phyloP scores from a whole-genome alignment of 2,329 filamentous ascomycete genomes.

The Exophiala alcalophila region DNA sequence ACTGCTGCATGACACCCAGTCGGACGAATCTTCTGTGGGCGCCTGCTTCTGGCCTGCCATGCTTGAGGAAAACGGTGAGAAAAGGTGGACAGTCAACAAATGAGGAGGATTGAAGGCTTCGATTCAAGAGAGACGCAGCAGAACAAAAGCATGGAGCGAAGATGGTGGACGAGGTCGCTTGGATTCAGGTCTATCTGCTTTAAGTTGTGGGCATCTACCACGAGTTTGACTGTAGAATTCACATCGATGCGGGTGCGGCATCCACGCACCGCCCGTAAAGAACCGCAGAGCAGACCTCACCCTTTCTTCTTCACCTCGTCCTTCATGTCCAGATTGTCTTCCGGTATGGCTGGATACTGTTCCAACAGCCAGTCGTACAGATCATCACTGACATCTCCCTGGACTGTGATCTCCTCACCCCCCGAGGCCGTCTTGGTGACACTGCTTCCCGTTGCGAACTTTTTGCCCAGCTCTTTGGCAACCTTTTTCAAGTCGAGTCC shows the following conservation, averaged over 20 bases:
- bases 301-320: slow-evolving; percentile 87
- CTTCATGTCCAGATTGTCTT: slow-evolving; percentile 94
- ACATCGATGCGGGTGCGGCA: too few relatives aligned
- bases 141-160: too few relatives aligned
- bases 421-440: slow-evolving; percentile 85
- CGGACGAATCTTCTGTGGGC: slow-evolving; percentile 15
- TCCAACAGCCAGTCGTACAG: slow-evolving; percentile 87
- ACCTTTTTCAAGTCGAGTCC: slow-evolving; percentile 92
- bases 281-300: too few relatives aligned
- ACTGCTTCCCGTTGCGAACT: slow-evolving; percentile 90
- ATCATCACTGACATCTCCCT: slow-evolving; percentile 94
- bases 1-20: slow-evolving; percentile 22
- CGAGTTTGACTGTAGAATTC: too few relatives aligned
- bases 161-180: too few relatives aligned
- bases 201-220: too few relatives aligned
- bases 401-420: slow-evolving; percentile 94
- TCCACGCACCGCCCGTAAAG: too few relatives aligned
- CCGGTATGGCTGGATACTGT: slow-evolving; percentile 78
- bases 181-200: too few relatives aligned
- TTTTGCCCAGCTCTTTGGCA: slow-evolving; percentile 96
- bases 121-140: not conserved
- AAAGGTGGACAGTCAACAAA: not conserved
- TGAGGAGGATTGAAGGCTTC: not conserved
- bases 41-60: slow-evolving; percentile 8
- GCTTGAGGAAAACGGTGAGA: slow-evolving; percentile 9